Conservation (phyloP, 2,329 filamentous ascomycete species). For the Remersonia thermophila region DNA sequence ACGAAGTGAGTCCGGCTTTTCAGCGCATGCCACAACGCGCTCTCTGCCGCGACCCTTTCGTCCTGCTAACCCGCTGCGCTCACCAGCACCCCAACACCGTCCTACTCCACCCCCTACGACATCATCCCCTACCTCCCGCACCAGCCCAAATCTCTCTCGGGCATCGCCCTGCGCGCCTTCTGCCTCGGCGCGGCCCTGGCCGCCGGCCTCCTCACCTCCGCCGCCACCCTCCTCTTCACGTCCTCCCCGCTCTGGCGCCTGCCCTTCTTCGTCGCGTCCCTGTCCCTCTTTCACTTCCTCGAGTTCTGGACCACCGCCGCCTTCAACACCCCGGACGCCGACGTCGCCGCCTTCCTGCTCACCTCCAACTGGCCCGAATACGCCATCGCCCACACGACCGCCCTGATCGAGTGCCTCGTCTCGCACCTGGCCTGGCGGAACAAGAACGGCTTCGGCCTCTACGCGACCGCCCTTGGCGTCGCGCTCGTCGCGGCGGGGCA, state of each 20-base stretch:
- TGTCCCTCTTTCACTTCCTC: constrained; percentile 84
- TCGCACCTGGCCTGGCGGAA: constrained; percentile 43
- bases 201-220: constrained; percentile 22
- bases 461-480: constrained; percentile 45
- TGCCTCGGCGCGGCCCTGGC: constrained; percentile 36
- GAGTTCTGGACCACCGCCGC: constrained; percentile 86
- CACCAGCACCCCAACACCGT: not conserved
- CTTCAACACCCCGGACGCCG: constrained; percentile 66
- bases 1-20: not conserved
- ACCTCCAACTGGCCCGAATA: constrained; percentile 76
- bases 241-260: constrained; percentile 45
- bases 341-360: constrained; percentile 67
- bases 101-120: constrained; percentile 6
- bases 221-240: constrained; percentile 24
- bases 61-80: not conserved
- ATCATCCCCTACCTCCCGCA: constrained; percentile 28
- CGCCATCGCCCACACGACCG: constrained; percentile 66
- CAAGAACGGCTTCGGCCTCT: constrained; percentile 29
- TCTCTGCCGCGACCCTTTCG: too few species aligned
- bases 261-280: constrained; percentile 53
- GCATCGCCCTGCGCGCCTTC: constrained; percentile 47
- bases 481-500: constrained; percentile 59
- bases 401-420: constrained; percentile 59
- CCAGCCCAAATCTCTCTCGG: constrained; percentile 44
- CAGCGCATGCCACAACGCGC: not conserved